A percentile compares a stretch with the other conserved stretches of the same genome.
Evolutionary conservation across 2,329 filamentous ascomycete genomes (phyloP).

Genomic region (Colletotrichum somersetense): DNA sequence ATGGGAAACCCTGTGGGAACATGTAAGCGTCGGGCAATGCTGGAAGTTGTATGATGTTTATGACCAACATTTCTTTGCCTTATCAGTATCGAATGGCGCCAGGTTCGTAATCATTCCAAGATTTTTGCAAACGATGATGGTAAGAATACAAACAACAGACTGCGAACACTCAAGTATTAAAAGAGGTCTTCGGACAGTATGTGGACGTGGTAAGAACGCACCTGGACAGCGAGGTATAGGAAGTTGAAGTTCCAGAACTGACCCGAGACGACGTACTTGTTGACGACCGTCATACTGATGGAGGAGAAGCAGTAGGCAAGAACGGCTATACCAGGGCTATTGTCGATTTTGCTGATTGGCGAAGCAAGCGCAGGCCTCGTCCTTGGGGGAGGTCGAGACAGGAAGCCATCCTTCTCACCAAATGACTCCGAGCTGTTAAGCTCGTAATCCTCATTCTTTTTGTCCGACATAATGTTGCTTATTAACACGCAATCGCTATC

Average conservation of each 20-base stretch:
- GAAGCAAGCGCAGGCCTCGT: slow-evolving; percentile 46
- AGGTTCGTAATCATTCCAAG: slow-evolving; percentile 84
- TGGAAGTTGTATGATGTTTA: slow-evolving; percentile 20
- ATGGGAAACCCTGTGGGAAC: slow-evolving; percentile 88
- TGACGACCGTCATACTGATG: slow-evolving; percentile 99
- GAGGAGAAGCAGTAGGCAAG: slow-evolving; percentile 92
- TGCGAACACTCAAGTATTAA: slow-evolving; percentile 53
- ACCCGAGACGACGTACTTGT: slow-evolving; percentile 97
- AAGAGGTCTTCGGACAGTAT: slow-evolving; percentile 10
- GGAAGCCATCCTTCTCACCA: slow-evolving; percentile 66
- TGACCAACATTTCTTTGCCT: slow-evolving; percentile 88
- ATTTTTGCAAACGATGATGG: slow-evolving; percentile 87
- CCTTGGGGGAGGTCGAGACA: slow-evolving; percentile 56
- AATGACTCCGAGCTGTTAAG: slow-evolving; percentile 76
- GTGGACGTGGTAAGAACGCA: slow-evolving; percentile 59
- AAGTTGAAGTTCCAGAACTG: slow-evolving; percentile 95
- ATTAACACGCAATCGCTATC: neutral
- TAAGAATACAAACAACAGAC: slow-evolving; percentile 89
- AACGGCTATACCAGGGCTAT: slow-evolving; percentile 85
- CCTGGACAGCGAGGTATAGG: slow-evolving; percentile 92
- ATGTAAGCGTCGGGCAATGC: slow-evolving; percentile 42
- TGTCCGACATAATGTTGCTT: slow-evolving; percentile 76
- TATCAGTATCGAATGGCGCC: slow-evolving; percentile 85
- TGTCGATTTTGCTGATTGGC: slow-evolving; percentile 68
- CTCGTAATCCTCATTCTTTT: slow-evolving; percentile 87